Percentiles rank a stretch among this genome's conserved stretches.
phyloP scores from a whole-genome alignment of 2,329 filamentous ascomycete species.

The Daldinia eschscholtzii region DNA sequence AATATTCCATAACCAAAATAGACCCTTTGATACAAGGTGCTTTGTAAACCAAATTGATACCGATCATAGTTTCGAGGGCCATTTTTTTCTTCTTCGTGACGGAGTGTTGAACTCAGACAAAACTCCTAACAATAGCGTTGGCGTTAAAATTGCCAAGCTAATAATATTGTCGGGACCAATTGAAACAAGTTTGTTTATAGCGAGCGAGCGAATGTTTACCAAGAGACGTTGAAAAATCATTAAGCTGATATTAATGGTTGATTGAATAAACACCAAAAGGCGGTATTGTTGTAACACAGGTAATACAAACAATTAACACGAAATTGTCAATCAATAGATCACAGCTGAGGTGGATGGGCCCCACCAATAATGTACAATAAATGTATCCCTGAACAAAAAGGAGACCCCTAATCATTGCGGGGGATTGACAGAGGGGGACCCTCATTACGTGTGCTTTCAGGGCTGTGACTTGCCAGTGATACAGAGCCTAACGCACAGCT shows the following conservation, averaged over 20 bases:
- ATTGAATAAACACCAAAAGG: conserved; percentile 5
- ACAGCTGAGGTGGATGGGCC: background rate
- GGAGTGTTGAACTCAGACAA: background rate
- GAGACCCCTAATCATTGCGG: conserved; percentile 23
- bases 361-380: background rate
- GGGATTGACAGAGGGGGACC: conserved; percentile 19
- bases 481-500: conserved; percentile 7
- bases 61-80: background rate
- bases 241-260: background rate
- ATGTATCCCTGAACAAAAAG: conserved; percentile 17
- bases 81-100: background rate
- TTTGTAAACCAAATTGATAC: background rate
- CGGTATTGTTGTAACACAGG: background rate
- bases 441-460: conserved; percentile 20
- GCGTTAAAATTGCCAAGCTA: background rate
- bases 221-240: background rate
- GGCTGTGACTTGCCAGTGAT: conserved; percentile 12
- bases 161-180: background rate
- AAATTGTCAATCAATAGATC: conserved; percentile 41
- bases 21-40: background rate
- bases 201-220: too few relatives aligned
- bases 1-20: background rate
- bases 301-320: conserved; percentile 17
- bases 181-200: background rate
- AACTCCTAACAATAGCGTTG: background rate